A percentile compares a stretch with the other conserved stretches of the same genome.
Evolutionary conservation across 208 protist species (phyloP).

Genomic region (Blastocrithidia nonstop): DNA sequence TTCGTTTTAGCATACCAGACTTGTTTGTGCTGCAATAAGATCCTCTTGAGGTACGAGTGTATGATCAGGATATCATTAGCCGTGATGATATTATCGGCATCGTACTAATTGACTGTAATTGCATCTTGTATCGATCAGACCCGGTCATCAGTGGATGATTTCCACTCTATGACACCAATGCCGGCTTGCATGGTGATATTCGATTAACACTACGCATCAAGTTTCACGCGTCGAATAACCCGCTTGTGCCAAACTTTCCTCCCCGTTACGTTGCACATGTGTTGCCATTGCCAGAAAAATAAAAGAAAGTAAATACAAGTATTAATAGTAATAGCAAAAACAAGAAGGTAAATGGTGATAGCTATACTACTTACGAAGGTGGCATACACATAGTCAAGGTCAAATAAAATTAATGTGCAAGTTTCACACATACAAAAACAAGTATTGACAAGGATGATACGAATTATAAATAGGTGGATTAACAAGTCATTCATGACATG

Average conservation of each 20-base stretch:
- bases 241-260: conserved; percentile 56
- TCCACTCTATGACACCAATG: conserved; percentile 74
- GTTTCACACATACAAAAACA: no score
- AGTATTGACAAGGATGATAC: no score
- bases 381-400: no score
- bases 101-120: conserved; percentile 87
- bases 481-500: no score
- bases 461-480: no score
- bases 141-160: conserved; percentile 80
- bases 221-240: conserved; percentile 80
- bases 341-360: no score
- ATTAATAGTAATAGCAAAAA: no score
- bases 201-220: conserved; percentile 80
- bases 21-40: conserved; percentile 88
- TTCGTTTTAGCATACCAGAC: conserved; percentile 73
- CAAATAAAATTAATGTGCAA: no score
- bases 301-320: no score
- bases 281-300: background rate
- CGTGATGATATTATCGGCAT: conserved; percentile 90
- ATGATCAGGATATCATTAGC: conserved; percentile 92
- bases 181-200: conserved; percentile 72
- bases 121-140: conserved; percentile 55
- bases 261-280: conserved; percentile 33
- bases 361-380: no score
- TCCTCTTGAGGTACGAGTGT: conserved; percentile 87